phyloP scores from a whole-genome alignment of 768 basidiomycete species.

The Gautieria morchelliformis region DNA sequence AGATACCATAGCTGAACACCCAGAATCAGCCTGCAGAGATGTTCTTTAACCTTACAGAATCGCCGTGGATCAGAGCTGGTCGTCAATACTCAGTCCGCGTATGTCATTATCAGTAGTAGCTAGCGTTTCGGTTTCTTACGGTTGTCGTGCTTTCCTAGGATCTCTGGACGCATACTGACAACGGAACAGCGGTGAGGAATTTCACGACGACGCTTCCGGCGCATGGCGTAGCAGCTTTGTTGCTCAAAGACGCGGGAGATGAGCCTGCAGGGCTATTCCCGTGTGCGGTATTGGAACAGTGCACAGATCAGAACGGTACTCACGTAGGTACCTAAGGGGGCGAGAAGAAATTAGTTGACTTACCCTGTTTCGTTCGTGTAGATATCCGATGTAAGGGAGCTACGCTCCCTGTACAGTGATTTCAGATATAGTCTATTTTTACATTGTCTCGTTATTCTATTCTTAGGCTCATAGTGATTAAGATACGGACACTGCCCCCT shows the following conservation, averaged over 20 bases:
- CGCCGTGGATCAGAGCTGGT: constrained; percentile 62
- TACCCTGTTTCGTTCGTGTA: too few species aligned
- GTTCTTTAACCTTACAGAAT: constrained; percentile 57
- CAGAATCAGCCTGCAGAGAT: constrained; percentile 45
- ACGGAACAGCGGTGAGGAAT: constrained; percentile 54
- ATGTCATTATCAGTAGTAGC: constrained; percentile 15
- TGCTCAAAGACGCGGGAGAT: constrained; percentile 57
- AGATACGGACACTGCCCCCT: too few species aligned
- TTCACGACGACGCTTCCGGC: constrained; percentile 49
- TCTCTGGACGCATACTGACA: constrained; percentile 64
- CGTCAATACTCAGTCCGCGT: constrained; percentile 57
- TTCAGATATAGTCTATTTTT: too few species aligned
- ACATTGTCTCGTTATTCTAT: too few species aligned
- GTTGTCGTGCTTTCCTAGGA: constrained; percentile 33
- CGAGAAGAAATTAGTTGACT: not conserved
- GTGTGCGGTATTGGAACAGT: constrained; percentile 49
- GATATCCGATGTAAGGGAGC: too few species aligned
- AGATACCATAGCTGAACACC: constrained; percentile 42
- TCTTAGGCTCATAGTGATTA: too few species aligned
- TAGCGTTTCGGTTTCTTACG: not conserved
- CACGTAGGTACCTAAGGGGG: not conserved
- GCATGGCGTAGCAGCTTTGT: constrained; percentile 60
- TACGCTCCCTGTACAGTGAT: too few species aligned
- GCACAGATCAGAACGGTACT: constrained; percentile 51
- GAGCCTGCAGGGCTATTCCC: constrained; percentile 52